Evolutionary conservation across 306 rosid species (phyloP).

Genomic region (Senna tora): DNA sequence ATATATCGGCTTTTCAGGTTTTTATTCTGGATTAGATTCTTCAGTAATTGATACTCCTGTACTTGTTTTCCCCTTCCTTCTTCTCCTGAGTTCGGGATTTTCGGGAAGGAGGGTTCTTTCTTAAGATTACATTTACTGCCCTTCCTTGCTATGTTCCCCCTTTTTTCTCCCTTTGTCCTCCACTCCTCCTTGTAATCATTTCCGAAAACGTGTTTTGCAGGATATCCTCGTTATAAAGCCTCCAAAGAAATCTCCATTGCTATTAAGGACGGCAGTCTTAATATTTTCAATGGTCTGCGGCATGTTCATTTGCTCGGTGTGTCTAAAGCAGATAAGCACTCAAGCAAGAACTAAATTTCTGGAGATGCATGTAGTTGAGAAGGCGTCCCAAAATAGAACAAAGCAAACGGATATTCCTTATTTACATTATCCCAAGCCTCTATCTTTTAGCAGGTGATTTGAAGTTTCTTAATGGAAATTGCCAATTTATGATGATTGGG

Average conservation of each 20-base stretch:
- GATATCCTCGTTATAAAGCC: slow-evolving; percentile 67
- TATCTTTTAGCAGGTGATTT: slow-evolving; percentile 79
- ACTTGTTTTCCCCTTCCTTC: background rate
- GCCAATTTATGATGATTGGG: slow-evolving; percentile 18
- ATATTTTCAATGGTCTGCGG: slow-evolving; percentile 70
- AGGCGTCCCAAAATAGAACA: slow-evolving; percentile 39
- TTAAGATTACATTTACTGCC: background rate
- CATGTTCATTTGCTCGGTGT: slow-evolving; percentile 67
- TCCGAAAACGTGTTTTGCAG: slow-evolving; percentile 48
- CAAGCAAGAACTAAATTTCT: slow-evolving; percentile 52
- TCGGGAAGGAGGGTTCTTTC: slow-evolving; percentile 1
- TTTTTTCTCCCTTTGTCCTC: background rate
- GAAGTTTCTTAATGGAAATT: slow-evolving; percentile 20
- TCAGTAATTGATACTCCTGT: slow-evolving; percentile 16
- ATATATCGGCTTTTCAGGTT: background rate
- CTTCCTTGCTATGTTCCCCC: slow-evolving; percentile 8
- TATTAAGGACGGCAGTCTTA: slow-evolving; percentile 64
- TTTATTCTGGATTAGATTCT: slow-evolving; percentile 11
- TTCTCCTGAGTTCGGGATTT: slow-evolving; percentile 16
- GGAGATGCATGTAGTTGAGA: slow-evolving; percentile 52
- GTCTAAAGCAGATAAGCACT: slow-evolving; percentile 71
- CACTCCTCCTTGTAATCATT: slow-evolving; percentile 12
- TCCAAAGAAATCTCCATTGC: slow-evolving; percentile 73
- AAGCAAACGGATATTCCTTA: slow-evolving; percentile 45
- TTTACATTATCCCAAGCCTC: slow-evolving; percentile 78